These are phyloP conservation scores for Aspergillus hiratsukae DNA, from an alignment of 2,329 filamentous ascomycete species.

Conservation along the genomic window DNA sequence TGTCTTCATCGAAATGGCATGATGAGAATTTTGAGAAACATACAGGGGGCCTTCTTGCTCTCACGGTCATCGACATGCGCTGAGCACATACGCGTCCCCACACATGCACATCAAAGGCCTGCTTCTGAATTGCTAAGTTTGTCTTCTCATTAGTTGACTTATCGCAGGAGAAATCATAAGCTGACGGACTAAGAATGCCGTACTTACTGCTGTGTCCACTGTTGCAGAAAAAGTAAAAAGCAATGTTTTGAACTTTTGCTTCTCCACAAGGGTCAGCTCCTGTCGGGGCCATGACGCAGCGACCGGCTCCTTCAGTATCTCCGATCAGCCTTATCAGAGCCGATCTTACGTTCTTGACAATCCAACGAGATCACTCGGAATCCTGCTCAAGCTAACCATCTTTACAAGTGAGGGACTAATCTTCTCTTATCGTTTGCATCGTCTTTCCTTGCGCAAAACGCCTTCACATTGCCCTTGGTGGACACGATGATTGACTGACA, in stretches of 20 bases:
- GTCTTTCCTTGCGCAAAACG: neutral
- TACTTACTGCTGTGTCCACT: conserved; percentile 11
- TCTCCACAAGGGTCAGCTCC: conserved; percentile 26
- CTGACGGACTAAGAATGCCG: neutral
- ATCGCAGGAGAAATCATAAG: neutral
- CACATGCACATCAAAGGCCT: conserved; percentile 19
- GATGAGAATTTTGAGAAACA: conserved; percentile 17
- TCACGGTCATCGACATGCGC: conserved; percentile 19
- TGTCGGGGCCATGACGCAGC: conserved; percentile 31
- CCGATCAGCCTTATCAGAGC: conserved; percentile 32
- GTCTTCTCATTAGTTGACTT: neutral
- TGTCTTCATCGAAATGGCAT: conserved; percentile 1
- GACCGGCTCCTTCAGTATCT: conserved; percentile 26
- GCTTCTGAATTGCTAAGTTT: conserved; percentile 1
- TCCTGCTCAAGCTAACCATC: neutral
- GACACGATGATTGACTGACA: neutral
- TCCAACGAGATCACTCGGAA: neutral
- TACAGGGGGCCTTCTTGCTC: conserved; percentile 26
- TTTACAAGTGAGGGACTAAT: neutral
- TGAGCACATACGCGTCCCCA: conserved; percentile 14
- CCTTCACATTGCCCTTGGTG: neutral
- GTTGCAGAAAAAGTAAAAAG: conserved; percentile 12
- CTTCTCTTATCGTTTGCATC: neutral
- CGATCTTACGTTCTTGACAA: conserved; percentile 1
- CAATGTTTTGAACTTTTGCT: conserved; percentile 35